These are phyloP conservation scores for Coffea canephora DNA, from an alignment of 257 asterid genomes.

Conservation along the genomic window DNA sequence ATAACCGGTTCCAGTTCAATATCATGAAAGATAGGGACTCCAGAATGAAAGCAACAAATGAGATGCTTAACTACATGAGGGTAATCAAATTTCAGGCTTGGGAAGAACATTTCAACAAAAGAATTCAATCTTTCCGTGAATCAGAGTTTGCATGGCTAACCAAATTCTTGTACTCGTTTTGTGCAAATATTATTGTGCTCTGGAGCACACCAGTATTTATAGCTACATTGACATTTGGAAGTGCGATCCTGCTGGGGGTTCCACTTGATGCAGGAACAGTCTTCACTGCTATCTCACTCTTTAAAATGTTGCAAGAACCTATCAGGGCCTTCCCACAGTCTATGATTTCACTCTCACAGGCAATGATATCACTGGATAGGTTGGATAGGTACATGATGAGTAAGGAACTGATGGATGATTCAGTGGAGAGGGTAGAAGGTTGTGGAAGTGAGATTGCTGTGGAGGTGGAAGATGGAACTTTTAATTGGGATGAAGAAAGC, in stretches of 20 bases:
- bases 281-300: slow-evolving; percentile 71
- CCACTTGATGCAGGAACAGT: slow-evolving; percentile 75
- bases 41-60: slow-evolving; percentile 86
- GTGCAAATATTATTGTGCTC: slow-evolving; percentile 60
- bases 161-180: slow-evolving; percentile 60
- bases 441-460: slow-evolving; percentile 61
- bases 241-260: slow-evolving; percentile 56
- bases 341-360: slow-evolving; percentile 92
- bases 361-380: slow-evolving; percentile 76
- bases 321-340: slow-evolving; percentile 87
- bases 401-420: slow-evolving; percentile 57
- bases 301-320: slow-evolving; percentile 87
- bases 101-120: slow-evolving; percentile 86
- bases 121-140: slow-evolving; percentile 67
- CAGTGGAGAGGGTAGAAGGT: slow-evolving; percentile 69
- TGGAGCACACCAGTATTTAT: slow-evolving; percentile 85
- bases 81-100: slow-evolving; percentile 96
- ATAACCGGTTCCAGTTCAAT: slow-evolving; percentile 62
- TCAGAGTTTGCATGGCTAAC: slow-evolving; percentile 69
- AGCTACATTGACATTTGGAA: slow-evolving; percentile 68
- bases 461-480: slow-evolving; percentile 59
- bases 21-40: slow-evolving; percentile 80
- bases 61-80: slow-evolving; percentile 89
- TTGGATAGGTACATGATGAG: slow-evolving; percentile 78
- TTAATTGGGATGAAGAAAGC: slow-evolving; percentile 85